phyloP scores from a whole-genome alignment of 345 rosid genomes.

The Turritis glabra region DNA sequence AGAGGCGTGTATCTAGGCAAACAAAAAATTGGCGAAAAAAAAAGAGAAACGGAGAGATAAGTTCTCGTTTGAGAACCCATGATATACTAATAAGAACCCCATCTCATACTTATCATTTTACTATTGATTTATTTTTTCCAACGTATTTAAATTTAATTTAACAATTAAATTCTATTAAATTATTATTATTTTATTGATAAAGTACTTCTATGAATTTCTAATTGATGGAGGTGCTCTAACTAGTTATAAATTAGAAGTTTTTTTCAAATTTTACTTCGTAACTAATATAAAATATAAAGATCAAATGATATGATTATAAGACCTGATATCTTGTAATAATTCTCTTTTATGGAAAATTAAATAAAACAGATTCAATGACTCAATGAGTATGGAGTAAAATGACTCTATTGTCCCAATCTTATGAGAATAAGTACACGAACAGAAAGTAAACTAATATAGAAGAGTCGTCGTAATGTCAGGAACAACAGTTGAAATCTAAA shows the following conservation, averaged over 20 bases:
- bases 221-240: no score
- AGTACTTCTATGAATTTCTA: no score
- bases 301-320: not conserved
- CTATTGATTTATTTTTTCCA: no score
- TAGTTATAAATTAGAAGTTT: not conserved
- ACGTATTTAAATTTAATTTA: no score
- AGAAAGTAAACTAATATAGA: slow-evolving; percentile 23
- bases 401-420: not conserved
- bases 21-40: no score
- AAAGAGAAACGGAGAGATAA: no score
- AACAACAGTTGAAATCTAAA: slow-evolving; percentile 32
- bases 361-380: not conserved
- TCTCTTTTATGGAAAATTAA: not conserved
- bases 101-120: no score
- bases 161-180: no score
- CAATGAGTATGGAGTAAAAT: slow-evolving; percentile 8
- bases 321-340: not conserved
- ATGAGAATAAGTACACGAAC: slow-evolving; percentile 13
- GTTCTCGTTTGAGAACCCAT: no score
- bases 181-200: no score
- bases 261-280: not conserved
- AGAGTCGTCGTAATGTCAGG: slow-evolving; percentile 27
- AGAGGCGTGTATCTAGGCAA: not conserved
- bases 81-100: no score
- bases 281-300: not conserved